Base-by-base conservation (phyloP, 768 basidiomycete genomes). In the Leccinum broughii region DNA sequence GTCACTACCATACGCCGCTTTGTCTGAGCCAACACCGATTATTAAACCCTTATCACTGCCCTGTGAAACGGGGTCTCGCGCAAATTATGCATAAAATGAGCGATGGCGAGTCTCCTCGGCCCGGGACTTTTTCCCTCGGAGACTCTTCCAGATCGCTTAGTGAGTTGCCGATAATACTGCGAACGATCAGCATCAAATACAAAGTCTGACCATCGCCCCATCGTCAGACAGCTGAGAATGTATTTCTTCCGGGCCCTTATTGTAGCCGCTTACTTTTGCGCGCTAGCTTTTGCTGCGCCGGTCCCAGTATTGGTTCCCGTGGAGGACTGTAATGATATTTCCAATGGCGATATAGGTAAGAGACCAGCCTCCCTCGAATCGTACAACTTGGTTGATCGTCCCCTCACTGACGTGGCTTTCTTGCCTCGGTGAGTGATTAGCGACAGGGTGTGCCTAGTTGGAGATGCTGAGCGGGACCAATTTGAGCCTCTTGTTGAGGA, bases 201-300 rank as follows among this genome's bases (percentile, higher is more conserved):
- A 28, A 48, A 28, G 7, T 20, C 30, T 52, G 6, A 59, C 11
- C 28, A 4, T 34, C 15, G 49, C 26, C 5, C 6, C 26, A 9
- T 41, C 30, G 3, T 8, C 28, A 62, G 54, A 26, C 10, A 48
- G 13, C 39, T n/a, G 39, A 6, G 3, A n/a, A 62, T 63, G 61
- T 44, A 28, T 41, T 48, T 62, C 20, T 5, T 26, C 10, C 51
- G 1, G 3, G 4, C 14, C 24, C n/a, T 62, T 10, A 10, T 56
- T 7, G 2, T 50, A 2, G 2, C 9, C 0, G 32, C 32, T 28
- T 56, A 20, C 3, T 30, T 56, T 10, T 56, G 35, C 22, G n/a
- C 55, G 30, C 10, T 56, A 3, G 51, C 22, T 6, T 26, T 48
- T 46, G n/a, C 13, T 24, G 26, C 24, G 13, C 49, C 46, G 46